Conservation (phyloP, 2,329 filamentous ascomycete genomes). For the Orbilia brochopaga region DNA sequence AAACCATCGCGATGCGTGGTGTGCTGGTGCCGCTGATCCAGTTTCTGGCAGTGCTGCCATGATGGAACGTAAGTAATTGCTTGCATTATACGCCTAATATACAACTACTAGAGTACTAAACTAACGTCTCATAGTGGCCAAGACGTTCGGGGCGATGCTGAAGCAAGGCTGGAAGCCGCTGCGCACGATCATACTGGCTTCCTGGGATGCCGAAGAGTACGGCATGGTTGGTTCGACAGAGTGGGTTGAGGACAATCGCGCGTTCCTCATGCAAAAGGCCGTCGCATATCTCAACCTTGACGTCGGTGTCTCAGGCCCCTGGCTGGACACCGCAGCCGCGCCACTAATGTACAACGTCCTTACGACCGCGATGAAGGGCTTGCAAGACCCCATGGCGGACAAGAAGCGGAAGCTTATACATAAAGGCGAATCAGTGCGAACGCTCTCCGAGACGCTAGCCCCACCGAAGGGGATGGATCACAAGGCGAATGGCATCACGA, state of each 20-base stretch:
- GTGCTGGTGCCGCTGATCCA: conserved; percentile 79
- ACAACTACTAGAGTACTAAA: background rate
- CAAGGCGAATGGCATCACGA: background rate
- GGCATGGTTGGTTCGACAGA: conserved; percentile 94
- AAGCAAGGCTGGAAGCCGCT: conserved; percentile 85
- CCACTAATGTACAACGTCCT: conserved; percentile 69
- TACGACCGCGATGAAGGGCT: conserved; percentile 38
- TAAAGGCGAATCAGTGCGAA: conserved; percentile 32
- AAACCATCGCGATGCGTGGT: conserved; percentile 92
- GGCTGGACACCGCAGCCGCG: conserved; percentile 80
- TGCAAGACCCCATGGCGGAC: conserved; percentile 39
- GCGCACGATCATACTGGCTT: conserved; percentile 92
- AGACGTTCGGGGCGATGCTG: conserved; percentile 78
- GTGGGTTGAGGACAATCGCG: conserved; percentile 82
- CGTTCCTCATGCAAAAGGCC: conserved; percentile 74
- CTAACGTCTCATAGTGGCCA: conserved; percentile 60
- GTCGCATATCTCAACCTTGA: conserved; percentile 93
- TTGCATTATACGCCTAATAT: background rate
- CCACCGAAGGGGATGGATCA: conserved; percentile 12
- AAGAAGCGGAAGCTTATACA: conserved; percentile 29
- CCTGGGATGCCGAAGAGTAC: conserved; percentile 93
- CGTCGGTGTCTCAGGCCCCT: conserved; percentile 74
- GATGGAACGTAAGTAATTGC: conserved; percentile 64
- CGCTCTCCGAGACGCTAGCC: conserved; percentile 14
- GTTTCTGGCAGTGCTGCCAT: conserved; percentile 71